These are phyloP conservation scores for Colletotrichum agaves DNA, from an alignment of 2,329 filamentous ascomycete genomes.

Conservation along the genomic window DNA sequence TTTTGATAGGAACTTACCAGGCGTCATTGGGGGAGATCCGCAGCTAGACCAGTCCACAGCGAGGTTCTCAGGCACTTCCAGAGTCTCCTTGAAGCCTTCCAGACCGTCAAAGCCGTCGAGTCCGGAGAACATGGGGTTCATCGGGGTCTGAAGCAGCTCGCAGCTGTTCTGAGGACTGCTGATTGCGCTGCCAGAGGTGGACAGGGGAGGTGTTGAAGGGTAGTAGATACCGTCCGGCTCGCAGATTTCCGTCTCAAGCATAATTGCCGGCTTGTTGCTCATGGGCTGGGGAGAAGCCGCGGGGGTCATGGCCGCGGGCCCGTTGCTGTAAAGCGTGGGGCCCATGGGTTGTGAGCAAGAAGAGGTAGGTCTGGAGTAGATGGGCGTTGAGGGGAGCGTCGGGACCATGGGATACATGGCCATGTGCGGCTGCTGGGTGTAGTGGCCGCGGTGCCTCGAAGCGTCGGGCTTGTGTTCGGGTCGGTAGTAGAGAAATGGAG, in stretches of 20 bases:
- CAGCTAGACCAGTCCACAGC: constrained; percentile 82
- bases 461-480: constrained; percentile 78
- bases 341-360: constrained; percentile 70
- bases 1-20: constrained; percentile 72
- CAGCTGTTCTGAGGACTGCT: constrained; percentile 81
- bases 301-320: constrained; percentile 75
- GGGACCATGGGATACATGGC: constrained; percentile 66
- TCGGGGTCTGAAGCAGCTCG: constrained; percentile 83
- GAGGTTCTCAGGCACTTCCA: constrained; percentile 79
- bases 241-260: constrained; percentile 80
- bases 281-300: constrained; percentile 79
- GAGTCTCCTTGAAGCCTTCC: constrained; percentile 73
- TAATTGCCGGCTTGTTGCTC: constrained; percentile 76
- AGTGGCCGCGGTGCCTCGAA: constrained; percentile 77
- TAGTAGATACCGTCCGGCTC: constrained; percentile 73
- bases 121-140: constrained; percentile 81
- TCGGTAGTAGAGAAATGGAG: constrained; percentile 88
- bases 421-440: constrained; percentile 67
- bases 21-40: constrained; percentile 87
- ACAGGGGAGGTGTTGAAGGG: constrained; percentile 88
- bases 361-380: constrained; percentile 73
- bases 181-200: constrained; percentile 83
- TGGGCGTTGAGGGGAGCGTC: constrained; percentile 69
- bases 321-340: constrained; percentile 65
- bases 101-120: constrained; percentile 69